Evolutionary conservation across 208 protist species (phyloP).

Genomic region (Leishmania tropica): DNA sequence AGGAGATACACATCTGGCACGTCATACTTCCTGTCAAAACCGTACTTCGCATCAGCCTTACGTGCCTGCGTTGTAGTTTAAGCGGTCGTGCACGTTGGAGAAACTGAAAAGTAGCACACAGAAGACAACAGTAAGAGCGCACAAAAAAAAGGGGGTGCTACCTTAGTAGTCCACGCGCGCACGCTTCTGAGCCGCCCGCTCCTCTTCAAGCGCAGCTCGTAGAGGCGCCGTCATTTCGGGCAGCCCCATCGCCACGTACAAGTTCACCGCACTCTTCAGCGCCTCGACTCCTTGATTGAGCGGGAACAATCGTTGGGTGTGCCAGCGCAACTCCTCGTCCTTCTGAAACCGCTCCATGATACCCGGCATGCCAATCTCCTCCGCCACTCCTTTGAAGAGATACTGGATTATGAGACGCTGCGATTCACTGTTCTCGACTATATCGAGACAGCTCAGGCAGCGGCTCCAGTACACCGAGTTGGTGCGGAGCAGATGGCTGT

Average conservation of each 20-base stretch:
- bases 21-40: neutral
- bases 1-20: neutral
- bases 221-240: conserved; percentile 49
- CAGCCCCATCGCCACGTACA: conserved; percentile 80
- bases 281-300: conserved; percentile 29
- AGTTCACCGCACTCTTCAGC: conserved; percentile 61
- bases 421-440: conserved; percentile 73
- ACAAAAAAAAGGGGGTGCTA: neutral
- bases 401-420: conserved; percentile 84
- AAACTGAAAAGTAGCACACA: neutral
- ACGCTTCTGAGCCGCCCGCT: conserved; percentile 47
- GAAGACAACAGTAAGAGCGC: neutral
- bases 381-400: conserved; percentile 61
- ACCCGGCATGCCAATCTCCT: conserved; percentile 67
- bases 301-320: conserved; percentile 66
- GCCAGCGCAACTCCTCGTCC: conserved; percentile 59
- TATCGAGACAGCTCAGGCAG: conserved; percentile 68
- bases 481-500: conserved; percentile 95
- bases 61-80: neutral
- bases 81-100: too few relatives aligned
- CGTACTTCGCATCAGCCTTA: neutral
- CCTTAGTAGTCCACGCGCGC: conserved; percentile 21
- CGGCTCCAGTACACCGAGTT: conserved; percentile 95
- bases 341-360: conserved; percentile 44
- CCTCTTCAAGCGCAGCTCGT: conserved; percentile 49